Percentiles rank a stretch among this genome's conserved stretches.
These are phyloP conservation scores for Macrophomina tecta DNA, from an alignment of 2,329 filamentous ascomycete species.

Conservation along the genomic window DNA sequence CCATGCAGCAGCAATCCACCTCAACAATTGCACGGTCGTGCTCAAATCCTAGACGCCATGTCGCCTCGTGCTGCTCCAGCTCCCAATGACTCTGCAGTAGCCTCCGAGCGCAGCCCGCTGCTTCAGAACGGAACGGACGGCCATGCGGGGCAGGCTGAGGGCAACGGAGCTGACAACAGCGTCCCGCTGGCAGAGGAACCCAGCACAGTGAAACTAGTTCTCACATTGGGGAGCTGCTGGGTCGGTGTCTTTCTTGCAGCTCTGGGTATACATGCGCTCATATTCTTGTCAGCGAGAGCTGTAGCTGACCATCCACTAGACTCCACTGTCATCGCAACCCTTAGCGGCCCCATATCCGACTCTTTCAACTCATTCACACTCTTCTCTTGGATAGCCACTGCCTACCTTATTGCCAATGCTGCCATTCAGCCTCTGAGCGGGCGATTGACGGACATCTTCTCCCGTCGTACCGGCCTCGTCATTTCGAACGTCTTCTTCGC, in stretches of 20 bases:
- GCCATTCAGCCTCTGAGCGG: slow-evolving; percentile 86
- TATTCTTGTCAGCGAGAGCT: slow-evolving; percentile 14
- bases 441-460: slow-evolving; percentile 86
- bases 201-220: slow-evolving; percentile 52
- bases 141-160: slow-evolving; percentile 1
- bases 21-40: not conserved
- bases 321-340: slow-evolving; percentile 82
- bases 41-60: not conserved
- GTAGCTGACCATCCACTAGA: slow-evolving; percentile 52
- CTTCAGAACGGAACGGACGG: slow-evolving; percentile 17
- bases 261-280: slow-evolving; percentile 47
- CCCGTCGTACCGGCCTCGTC: slow-evolving; percentile 76
- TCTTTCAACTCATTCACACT: slow-evolving; percentile 81
- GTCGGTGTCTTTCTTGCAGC: slow-evolving; percentile 63
- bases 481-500: slow-evolving; percentile 84
- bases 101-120: slow-evolving; percentile 27
- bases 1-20: not conserved
- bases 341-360: slow-evolving; percentile 82
- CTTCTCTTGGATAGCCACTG: slow-evolving; percentile 85
- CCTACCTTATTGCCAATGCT: slow-evolving; percentile 87
- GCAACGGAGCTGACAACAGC: not conserved
- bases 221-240: slow-evolving; percentile 59
- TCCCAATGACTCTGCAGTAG: not conserved
- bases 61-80: not conserved
- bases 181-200: slow-evolving; percentile 46